phyloP scores from a whole-genome alignment of 2,329 filamentous ascomycete species.

The Phyllosticta citribraziliensis region DNA sequence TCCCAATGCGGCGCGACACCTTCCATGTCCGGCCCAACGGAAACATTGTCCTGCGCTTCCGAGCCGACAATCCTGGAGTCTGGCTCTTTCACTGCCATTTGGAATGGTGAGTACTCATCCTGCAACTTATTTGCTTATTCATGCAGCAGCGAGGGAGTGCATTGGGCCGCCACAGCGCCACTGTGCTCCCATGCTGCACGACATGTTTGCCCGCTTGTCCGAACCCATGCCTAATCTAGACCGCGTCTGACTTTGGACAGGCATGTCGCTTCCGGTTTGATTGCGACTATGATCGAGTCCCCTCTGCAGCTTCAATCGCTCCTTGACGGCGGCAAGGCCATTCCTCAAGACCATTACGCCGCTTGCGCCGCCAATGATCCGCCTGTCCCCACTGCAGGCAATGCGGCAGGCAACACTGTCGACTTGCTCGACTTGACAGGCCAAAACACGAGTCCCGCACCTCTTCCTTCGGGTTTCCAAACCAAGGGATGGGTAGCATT shows the following conservation, averaged over 20 bases:
- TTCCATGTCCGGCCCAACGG: conserved; percentile 45
- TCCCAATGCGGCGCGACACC: conserved; percentile 44
- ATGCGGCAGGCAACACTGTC: conserved; percentile 62
- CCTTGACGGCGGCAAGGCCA: conserved; percentile 38
- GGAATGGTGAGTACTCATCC: conserved; percentile 14
- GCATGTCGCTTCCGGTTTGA: conserved; percentile 44
- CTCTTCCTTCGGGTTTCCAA: conserved; percentile 61
- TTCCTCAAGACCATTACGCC: conserved; percentile 54
- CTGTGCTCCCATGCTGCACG: not conserved
- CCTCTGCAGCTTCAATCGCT: conserved; percentile 43
- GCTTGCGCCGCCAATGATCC: conserved; percentile 44
- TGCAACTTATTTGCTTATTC: not conserved
- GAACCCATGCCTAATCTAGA: not conserved
- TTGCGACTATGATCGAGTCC: conserved; percentile 42
- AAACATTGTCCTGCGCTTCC: conserved; percentile 46
- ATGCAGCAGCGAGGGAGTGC: not conserved
- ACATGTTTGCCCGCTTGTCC: not conserved
- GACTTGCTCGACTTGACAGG: conserved; percentile 47
- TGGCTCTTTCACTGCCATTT: conserved; percentile 20
- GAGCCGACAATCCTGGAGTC: conserved; percentile 41
- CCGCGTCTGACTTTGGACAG: conserved; percentile 13
- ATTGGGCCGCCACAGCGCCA: not conserved
- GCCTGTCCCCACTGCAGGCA: conserved; percentile 48
- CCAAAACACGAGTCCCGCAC: conserved; percentile 44
- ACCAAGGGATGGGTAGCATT: conserved; percentile 62